Evolutionary conservation across 164 flowering plant species (phyloP).

Genomic region (Piper betle): DNA sequence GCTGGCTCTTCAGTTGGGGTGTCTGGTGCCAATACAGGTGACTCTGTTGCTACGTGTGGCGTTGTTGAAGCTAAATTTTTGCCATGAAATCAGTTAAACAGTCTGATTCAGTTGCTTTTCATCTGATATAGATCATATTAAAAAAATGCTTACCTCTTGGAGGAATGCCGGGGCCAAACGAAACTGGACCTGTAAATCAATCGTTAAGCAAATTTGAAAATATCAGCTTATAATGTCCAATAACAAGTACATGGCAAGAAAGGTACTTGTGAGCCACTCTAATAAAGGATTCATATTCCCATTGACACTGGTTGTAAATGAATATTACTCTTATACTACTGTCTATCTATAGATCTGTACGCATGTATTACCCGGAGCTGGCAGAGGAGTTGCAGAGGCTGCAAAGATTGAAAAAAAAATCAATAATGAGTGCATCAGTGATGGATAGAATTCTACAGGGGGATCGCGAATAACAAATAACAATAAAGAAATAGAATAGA

Average conservation of each 20-base stretch:
- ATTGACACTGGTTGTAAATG: not conserved
- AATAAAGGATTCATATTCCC: no score
- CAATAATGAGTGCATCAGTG: not conserved
- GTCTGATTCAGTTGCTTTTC: not conserved
- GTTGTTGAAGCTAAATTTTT: not conserved
- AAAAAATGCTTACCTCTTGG: not conserved
- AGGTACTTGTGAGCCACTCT: no score
- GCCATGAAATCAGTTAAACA: not conserved
- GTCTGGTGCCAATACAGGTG: not conserved
- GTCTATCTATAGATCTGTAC: not conserved
- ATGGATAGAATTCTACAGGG: no score
- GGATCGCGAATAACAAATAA: not conserved
- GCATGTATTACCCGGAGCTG: constrained; percentile 55
- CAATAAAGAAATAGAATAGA: not conserved
- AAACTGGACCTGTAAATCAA: constrained; percentile 1
- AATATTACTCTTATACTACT: not conserved
- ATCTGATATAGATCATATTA: not conserved
- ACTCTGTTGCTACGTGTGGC: not conserved
- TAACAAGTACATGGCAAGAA: no score
- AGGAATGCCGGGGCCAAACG: not conserved
- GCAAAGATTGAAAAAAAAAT: constrained; percentile 13
- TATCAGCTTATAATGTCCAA: not conserved
- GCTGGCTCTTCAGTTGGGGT: not conserved
- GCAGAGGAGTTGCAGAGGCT: constrained; percentile 52
- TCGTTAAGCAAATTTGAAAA: not conserved